These are phyloP conservation scores for Arctostaphylos glauca DNA, from an alignment of 148 eudicot genomes.

Conservation along the genomic window DNA sequence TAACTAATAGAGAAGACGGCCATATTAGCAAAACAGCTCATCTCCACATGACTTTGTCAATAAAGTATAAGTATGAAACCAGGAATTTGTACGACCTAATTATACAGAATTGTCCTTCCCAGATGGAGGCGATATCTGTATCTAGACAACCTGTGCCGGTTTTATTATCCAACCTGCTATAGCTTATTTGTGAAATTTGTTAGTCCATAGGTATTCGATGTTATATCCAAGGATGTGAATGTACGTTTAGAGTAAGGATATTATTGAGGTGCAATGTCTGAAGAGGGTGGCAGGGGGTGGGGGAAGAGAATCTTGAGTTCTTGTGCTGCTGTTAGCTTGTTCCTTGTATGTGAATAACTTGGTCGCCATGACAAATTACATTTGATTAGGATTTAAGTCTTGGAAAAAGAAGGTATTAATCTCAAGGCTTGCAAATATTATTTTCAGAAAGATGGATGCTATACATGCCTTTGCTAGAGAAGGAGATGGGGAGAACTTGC, in stretches of 20 bases:
- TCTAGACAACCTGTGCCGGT: neutral
- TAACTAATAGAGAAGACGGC: neutral
- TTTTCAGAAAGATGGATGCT: constrained; percentile 78
- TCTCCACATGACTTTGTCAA: neutral
- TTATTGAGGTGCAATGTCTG: neutral
- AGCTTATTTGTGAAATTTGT: neutral
- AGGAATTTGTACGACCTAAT: neutral
- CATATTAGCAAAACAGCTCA: neutral
- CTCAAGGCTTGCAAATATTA: constrained; percentile 6
- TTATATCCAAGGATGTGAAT: neutral
- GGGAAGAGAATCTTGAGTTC: neutral
- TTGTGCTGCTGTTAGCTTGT: neutral
- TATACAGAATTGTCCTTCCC: neutral
- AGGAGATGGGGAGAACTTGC: constrained; percentile 73
- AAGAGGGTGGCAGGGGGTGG: neutral
- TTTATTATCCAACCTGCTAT: neutral
- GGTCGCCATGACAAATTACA: neutral
- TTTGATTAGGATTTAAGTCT: neutral
- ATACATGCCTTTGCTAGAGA: constrained; percentile 92
- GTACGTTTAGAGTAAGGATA: neutral
- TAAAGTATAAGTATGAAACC: neutral
- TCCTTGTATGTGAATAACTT: neutral
- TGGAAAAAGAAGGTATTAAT: neutral
- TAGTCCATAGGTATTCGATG: neutral
- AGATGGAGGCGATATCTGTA: neutral